phyloP scores from a whole-genome alignment of 108 stramenopile genomes.

The Cafeteria roenbergensis region DNA sequence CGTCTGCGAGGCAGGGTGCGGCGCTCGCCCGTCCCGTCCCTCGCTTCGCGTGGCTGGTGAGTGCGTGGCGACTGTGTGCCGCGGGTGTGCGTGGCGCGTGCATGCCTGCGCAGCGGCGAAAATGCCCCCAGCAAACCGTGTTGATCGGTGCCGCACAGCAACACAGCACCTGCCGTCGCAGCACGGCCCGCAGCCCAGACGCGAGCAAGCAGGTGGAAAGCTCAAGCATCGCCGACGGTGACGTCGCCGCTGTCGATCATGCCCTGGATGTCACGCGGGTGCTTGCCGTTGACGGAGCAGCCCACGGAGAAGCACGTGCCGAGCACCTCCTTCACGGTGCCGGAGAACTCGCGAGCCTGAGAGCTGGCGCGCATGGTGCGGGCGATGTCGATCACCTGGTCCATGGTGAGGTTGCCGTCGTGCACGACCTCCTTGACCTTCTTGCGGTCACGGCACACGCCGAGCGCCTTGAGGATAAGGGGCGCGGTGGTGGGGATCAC shows the following conservation, averaged over 20 bases:
- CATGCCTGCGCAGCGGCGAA: no score
- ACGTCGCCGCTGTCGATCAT: conserved; percentile 79
- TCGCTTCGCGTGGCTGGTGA: no score
- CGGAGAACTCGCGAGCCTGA: conserved; percentile 78
- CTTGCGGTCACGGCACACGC: conserved; percentile 99
- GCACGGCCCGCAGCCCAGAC: no score
- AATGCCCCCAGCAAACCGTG: no score
- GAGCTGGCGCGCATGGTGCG: conserved; percentile 89
- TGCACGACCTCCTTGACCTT: conserved; percentile 77
- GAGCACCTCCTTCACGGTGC: conserved; percentile 96
- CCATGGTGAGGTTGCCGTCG: conserved; percentile 96
- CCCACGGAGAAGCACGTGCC: conserved; percentile 97
- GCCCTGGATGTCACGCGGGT: conserved; percentile 72
- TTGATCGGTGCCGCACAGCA: no score
- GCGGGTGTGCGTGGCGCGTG: no score
- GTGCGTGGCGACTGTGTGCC: no score
- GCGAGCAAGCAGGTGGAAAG: no score
- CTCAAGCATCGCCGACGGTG: conserved; percentile 74
- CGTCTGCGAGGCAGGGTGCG: no score
- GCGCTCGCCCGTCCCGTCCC: no score
- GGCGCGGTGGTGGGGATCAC: conserved; percentile 93
- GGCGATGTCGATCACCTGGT: conserved; percentile 95
- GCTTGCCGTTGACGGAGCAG: conserved; percentile 98
- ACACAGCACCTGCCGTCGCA: no score
- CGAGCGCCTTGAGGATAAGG: conserved; percentile 98